Base-by-base conservation (phyloP, 257 asterid genomes). In the Capsicum pubescens region DNA sequence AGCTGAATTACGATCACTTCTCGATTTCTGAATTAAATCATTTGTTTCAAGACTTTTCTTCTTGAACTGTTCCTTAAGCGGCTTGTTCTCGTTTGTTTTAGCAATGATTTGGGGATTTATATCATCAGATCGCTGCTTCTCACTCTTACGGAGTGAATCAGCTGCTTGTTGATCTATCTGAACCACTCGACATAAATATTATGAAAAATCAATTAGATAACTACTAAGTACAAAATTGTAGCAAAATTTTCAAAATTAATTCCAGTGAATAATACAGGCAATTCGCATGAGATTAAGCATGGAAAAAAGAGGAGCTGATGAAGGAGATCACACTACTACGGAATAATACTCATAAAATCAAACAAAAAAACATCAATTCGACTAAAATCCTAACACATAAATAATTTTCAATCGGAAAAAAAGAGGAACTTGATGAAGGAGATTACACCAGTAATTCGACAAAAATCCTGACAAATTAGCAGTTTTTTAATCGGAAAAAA, bases 91-190 rank as follows among this genome's bases (percentile, higher is more conserved):
- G 50, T 89, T 84, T 14, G 83, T 48, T 83, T 85, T 91, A 15
- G 91, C 87, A 15, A 88, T 80, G 48, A 84, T 84, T 52, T 88
- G 92, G 16, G 70, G 66, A 85, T 85, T 92, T 85, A 91, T 84
- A 80, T 88, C 95, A 69, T 87, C 95, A 55, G 89, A 84, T 85
- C 91, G 89, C 17, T 86, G 84, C 77, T 90, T 90, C 70, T 97
- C 98, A 84, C 88, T 89, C 90, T 97, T 95, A 50, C 94, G 85
- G 16, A 97, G 97, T 15, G 98, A 93, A 36, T 90, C 98, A 52
- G 99, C 99, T 81, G 99, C 99, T 93, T 97, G 98, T 87, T 93
- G 97, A 87, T 97, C 99, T 77, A 97, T 95, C 99, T 97, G 89
- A 85, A 87, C 83, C 86, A 59, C 79, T 84, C 86, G 86, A 86